phyloP scores from a whole-genome alignment of 768 basidiomycete genomes.

The Phaffia tasmanica region DNA sequence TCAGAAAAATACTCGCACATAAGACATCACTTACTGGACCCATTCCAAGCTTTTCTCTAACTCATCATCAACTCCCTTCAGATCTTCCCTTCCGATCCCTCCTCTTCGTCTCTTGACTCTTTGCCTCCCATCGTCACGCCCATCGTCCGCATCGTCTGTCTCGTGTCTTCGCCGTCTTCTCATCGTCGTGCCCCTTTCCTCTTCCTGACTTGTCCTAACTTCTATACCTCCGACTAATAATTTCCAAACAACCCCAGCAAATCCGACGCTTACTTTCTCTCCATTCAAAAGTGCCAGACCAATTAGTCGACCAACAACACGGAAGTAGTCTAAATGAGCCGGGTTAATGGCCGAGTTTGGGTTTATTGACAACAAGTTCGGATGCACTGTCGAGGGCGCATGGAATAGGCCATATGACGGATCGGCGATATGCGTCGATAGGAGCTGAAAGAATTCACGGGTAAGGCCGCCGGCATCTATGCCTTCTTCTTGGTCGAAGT shows the following conservation, averaged over 20 bases:
- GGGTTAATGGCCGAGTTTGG: slow-evolving; percentile 12
- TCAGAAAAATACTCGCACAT: not conserved
- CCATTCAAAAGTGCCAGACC: slow-evolving; percentile 9
- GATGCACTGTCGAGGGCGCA: slow-evolving; percentile 10
- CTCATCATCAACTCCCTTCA: slow-evolving; percentile 14
- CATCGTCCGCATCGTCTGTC: not conserved
- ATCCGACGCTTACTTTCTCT: slow-evolving; percentile 15
- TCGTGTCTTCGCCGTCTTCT: not conserved
- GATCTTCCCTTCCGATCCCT: not conserved
- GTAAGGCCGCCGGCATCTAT: slow-evolving; percentile 15
- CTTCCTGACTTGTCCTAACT: not conserved
- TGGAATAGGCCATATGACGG: slow-evolving; percentile 14
- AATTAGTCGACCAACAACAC: slow-evolving; percentile 13
- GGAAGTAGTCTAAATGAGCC: slow-evolving; percentile 19
- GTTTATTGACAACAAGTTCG: slow-evolving; percentile 13
- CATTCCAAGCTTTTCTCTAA: slow-evolving; percentile 14
- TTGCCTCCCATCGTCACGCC: not conserved
- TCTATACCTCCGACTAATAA: slow-evolving; percentile 11
- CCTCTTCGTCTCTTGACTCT: not conserved
- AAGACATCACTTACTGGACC: slow-evolving; percentile 1
- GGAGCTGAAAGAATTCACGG: slow-evolving; percentile 17
- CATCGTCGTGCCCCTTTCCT: not conserved
- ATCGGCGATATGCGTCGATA: slow-evolving; percentile 13
- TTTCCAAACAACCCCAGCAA: slow-evolving; percentile 18
- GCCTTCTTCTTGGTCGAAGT: slow-evolving; percentile 10